A percentile compares a stretch with the other conserved stretches of the same genome.
Evolutionary conservation across 768 basidiomycete species (phyloP).

Genomic region (Amanita jacksonii): DNA sequence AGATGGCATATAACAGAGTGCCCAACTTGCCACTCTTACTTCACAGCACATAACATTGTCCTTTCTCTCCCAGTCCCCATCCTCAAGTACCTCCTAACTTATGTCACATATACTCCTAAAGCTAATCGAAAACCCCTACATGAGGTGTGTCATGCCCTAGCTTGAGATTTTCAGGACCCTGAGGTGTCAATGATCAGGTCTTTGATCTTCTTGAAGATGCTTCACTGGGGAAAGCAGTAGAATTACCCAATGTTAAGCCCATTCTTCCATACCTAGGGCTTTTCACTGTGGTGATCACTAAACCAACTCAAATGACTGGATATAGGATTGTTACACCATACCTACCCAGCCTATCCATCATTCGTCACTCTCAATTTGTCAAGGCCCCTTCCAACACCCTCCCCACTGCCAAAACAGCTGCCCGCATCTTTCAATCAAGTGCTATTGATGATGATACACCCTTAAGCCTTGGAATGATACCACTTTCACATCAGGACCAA

Average conservation of each 20-base stretch:
- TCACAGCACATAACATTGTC: conserved; percentile 9
- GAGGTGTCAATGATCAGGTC: conserved; percentile 7
- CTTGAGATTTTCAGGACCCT: conserved; percentile 4
- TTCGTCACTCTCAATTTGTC: conserved; percentile 5
- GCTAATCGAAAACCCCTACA: conserved; percentile 9
- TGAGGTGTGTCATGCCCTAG: conserved; percentile 9
- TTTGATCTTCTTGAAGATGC: conserved; percentile 9
- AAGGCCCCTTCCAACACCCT: conserved; percentile 8
- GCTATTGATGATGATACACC: conserved; percentile 7
- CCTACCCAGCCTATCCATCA: conserved; percentile 9
- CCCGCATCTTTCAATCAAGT: conserved; percentile 9
- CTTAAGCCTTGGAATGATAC: not conserved
- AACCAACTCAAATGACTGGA: conserved; percentile 2
- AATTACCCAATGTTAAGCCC: conserved; percentile 6
- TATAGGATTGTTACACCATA: conserved; percentile 6
- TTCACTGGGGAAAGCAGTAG: conserved; percentile 6
- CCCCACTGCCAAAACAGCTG: conserved; percentile 8
- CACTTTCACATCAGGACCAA: conserved; percentile 8
- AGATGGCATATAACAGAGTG: conserved; percentile 10
- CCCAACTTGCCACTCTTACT: conserved; percentile 9
- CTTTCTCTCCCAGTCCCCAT: not conserved
- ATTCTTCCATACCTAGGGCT: conserved; percentile 9
- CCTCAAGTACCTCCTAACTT: conserved; percentile 10
- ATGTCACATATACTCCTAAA: conserved; percentile 5
- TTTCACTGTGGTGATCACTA: conserved; percentile 9